Percentiles rank a stretch among this genome's conserved stretches.
phyloP scores from a whole-genome alignment of 108 stramenopile species.

The Skeletonema marinoi region DNA sequence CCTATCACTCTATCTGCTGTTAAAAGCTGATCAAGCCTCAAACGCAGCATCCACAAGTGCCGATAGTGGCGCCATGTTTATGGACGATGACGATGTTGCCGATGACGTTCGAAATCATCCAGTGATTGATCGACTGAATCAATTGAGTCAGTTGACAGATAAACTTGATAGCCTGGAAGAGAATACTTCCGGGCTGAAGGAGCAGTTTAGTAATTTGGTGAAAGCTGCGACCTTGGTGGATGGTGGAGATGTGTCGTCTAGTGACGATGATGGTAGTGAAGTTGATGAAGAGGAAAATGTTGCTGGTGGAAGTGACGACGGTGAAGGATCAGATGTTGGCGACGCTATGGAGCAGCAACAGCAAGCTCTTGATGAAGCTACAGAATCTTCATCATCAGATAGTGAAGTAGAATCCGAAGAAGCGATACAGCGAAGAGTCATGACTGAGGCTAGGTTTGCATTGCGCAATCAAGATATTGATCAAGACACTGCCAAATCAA shows the following conservation, averaged over 20 bases:
- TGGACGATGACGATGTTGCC: slow-evolving; percentile 22
- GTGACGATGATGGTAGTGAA: slow-evolving; percentile 31
- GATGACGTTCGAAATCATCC: slow-evolving; percentile 72
- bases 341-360: slow-evolving; percentile 9
- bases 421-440: slow-evolving; percentile 33
- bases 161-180: slow-evolving; percentile 69
- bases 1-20: slow-evolving; percentile 73
- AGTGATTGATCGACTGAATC: slow-evolving; percentile 76
- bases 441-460: slow-evolving; percentile 77
- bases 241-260: slow-evolving; percentile 16
- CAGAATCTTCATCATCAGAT: slow-evolving; percentile 18
- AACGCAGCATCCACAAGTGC: neutral
- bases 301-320: slow-evolving; percentile 35
- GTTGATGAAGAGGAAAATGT: slow-evolving; percentile 29
- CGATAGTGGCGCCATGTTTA: slow-evolving; percentile 3
- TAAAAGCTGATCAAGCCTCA: slow-evolving; percentile 58
- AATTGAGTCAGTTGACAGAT: slow-evolving; percentile 55
- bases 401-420: slow-evolving; percentile 44
- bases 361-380: neutral
- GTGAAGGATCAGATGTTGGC: neutral
- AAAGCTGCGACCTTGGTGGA: slow-evolving; percentile 75
- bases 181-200: slow-evolving; percentile 45
- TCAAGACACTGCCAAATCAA: slow-evolving; percentile 9
- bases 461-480: slow-evolving; percentile 68
- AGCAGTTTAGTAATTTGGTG: slow-evolving; percentile 67